Base-by-base conservation (phyloP, 495 filamentous ascomycete genomes). In the Lepidopterella palustris region DNA sequence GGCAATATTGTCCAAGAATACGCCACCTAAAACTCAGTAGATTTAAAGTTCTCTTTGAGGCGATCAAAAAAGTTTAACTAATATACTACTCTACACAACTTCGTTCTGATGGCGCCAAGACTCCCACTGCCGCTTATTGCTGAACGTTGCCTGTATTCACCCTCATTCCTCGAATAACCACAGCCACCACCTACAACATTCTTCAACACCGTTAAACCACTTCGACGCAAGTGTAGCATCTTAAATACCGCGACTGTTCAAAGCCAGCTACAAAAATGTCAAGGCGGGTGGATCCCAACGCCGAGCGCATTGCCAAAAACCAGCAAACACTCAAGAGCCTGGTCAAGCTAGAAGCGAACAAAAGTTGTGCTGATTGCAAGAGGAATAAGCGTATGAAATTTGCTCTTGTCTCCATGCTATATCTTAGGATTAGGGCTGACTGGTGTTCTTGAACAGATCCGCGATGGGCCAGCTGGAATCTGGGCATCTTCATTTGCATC, bases 351-450 rank as follows among this genome's bases (percentile, higher is more conserved):
- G 92, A 96, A 67, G 73, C 80, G 57, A 98, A 98, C 77, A 97
- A 97, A 77, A 84, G 84, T 69, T 98, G 93, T 80, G 93, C 93
- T 39, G 93, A 98, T 70, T 98, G 93, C 81, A 98, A 98, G 79
- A 83, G 89, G 71, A 97, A 97, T 74, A 97, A 97, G 71, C 93
- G 92, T 95, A 69, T 70, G 87, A 79, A 13, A 23, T 50, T 40
- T 20, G 25, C 45, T 6, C n/a, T 27, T 25, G 0, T n/a, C 18
- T 13, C 4, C 10, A 21, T n/a, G 13, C 15, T 20, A 27, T 27
- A 25, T 1, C 27, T 13, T 25, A 18, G 5, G 9, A 47, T n/a
- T 53, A 4, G 13, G 11, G 20, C 60, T 67, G 40, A 67, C 45
- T 2, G 2, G 20, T 25, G 5, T 27, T 15, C n/a, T 6, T 26